These are phyloP conservation scores for Flagelloscypha sp. DNA, from an alignment of 768 basidiomycete species.

Conservation along the genomic window DNA sequence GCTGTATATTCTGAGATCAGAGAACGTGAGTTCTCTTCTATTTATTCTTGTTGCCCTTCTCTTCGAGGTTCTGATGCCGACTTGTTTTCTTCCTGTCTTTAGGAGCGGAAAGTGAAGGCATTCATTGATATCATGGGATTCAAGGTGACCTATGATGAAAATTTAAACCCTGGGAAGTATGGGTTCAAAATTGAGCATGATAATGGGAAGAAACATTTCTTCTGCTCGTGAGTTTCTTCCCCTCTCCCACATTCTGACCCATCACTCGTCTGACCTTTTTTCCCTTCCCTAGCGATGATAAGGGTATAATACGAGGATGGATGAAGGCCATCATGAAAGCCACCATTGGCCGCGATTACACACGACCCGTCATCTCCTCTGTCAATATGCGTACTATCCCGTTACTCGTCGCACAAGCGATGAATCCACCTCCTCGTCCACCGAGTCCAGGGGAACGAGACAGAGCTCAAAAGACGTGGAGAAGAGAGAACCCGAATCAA, in stretches of 20 bases:
- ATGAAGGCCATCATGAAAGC: slow-evolving; percentile 99
- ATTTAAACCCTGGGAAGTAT: slow-evolving; percentile 84
- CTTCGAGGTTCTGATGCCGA: slow-evolving; percentile 2
- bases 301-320: slow-evolving; percentile 83
- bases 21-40: slow-evolving; percentile 54
- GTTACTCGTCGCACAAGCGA: slow-evolving; percentile 86
- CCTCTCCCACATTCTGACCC: too few relatives aligned
- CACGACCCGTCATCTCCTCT: slow-evolving; percentile 92
- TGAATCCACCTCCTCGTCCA: slow-evolving; percentile 93
- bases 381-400: slow-evolving; percentile 97
- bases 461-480: slow-evolving; percentile 79
- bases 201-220: slow-evolving; percentile 77
- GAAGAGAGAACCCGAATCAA: slow-evolving; percentile 78
- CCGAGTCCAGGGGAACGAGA: slow-evolving; percentile 85
- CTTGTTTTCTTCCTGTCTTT: slow-evolving; percentile 9
- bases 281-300: too few relatives aligned
- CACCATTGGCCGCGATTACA: slow-evolving; percentile 90
- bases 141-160: slow-evolving; percentile 89
- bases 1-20: slow-evolving; percentile 78
- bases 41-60: neutral
- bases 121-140: slow-evolving; percentile 89
- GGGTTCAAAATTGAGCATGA: slow-evolving; percentile 94
- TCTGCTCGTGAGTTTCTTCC: too few relatives aligned
- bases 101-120: slow-evolving; percentile 94
- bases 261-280: too few relatives aligned